These are phyloP conservation scores for Fonsecaea nubica DNA, from an alignment of 2,329 filamentous ascomycete species.

Conservation along the genomic window DNA sequence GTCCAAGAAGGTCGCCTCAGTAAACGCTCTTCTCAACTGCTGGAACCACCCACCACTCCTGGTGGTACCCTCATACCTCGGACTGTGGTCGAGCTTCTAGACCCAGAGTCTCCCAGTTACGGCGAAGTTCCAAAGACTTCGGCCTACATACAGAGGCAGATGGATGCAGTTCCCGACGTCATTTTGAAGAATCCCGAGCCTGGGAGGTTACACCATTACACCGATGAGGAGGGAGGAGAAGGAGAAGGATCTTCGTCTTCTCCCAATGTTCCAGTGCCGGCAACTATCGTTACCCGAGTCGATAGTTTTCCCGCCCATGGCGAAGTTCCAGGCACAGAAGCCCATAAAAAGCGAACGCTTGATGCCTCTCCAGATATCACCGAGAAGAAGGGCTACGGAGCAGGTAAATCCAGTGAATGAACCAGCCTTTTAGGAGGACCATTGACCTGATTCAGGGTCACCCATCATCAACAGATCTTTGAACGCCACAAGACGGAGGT, in stretches of 20 bases:
- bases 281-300: slow-evolving; percentile 53
- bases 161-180: slow-evolving; percentile 66
- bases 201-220: slow-evolving; percentile 22
- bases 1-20: slow-evolving; percentile 54
- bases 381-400: slow-evolving; percentile 52
- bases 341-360: slow-evolving; percentile 50
- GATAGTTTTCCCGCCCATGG: slow-evolving; percentile 49
- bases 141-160: slow-evolving; percentile 62
- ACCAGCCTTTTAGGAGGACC: slow-evolving; percentile 54
- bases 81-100: slow-evolving; percentile 68
- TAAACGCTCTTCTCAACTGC: slow-evolving; percentile 49
- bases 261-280: slow-evolving; percentile 45
- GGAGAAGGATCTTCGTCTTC: slow-evolving; percentile 13
- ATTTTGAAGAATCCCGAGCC: slow-evolving; percentile 54
- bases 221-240: slow-evolving; percentile 10
- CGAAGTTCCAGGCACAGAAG: slow-evolving; percentile 45
- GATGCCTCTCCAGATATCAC: slow-evolving; percentile 53
- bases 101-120: slow-evolving; percentile 62
- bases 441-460: slow-evolving; percentile 68
- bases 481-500: slow-evolving; percentile 43
- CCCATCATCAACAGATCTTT: slow-evolving; percentile 60
- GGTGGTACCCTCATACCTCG: slow-evolving; percentile 62
- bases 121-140: slow-evolving; percentile 68
- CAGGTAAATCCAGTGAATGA: slow-evolving; percentile 61
- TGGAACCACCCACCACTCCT: slow-evolving; percentile 57